phyloP scores from a whole-genome alignment of 2,329 filamentous ascomycete genomes.

The Zopfia rhizophila region DNA sequence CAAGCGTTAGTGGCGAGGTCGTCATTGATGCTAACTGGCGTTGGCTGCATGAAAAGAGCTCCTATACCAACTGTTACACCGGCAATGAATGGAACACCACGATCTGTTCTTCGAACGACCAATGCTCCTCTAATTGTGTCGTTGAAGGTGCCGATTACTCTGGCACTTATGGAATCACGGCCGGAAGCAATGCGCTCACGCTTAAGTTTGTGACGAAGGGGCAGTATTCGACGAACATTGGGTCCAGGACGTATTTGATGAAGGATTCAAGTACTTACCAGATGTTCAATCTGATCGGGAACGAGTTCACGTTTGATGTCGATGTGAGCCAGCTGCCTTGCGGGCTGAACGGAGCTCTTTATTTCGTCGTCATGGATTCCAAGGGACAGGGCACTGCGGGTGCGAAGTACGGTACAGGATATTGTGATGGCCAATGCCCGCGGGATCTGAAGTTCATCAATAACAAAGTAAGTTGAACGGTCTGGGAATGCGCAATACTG shows the following conservation, averaged over 20 bases:
- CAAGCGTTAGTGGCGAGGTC: slow-evolving; percentile 44
- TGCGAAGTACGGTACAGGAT: slow-evolving; percentile 67
- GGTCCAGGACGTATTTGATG: slow-evolving; percentile 50
- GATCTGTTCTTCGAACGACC: slow-evolving; percentile 45
- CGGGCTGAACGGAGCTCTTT: slow-evolving; percentile 69
- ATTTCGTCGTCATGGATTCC: slow-evolving; percentile 66
- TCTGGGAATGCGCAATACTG: no score
- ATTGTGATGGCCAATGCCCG: slow-evolving; percentile 49
- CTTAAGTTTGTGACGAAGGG: slow-evolving; percentile 67
- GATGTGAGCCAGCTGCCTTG: slow-evolving; percentile 71
- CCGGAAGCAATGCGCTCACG: slow-evolving; percentile 62
- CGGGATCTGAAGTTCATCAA: slow-evolving; percentile 61
- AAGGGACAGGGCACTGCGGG: slow-evolving; percentile 59
- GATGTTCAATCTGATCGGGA: slow-evolving; percentile 49
- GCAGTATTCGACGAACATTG: slow-evolving; percentile 52
- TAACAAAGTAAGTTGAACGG: slow-evolving; percentile 55
- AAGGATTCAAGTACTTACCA: slow-evolving; percentile 43
- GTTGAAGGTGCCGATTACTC: slow-evolving; percentile 53
- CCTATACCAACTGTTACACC: slow-evolving; percentile 46
- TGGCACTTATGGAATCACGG: slow-evolving; percentile 58
- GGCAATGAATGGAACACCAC: slow-evolving; percentile 53
- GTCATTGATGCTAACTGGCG: slow-evolving; percentile 59
- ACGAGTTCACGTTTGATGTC: slow-evolving; percentile 52
- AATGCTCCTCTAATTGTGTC: slow-evolving; percentile 48
- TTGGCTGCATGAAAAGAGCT: slow-evolving; percentile 55